These are phyloP conservation scores for Glycine latifolia DNA, from an alignment of 306 rosid species.

Conservation along the genomic window DNA sequence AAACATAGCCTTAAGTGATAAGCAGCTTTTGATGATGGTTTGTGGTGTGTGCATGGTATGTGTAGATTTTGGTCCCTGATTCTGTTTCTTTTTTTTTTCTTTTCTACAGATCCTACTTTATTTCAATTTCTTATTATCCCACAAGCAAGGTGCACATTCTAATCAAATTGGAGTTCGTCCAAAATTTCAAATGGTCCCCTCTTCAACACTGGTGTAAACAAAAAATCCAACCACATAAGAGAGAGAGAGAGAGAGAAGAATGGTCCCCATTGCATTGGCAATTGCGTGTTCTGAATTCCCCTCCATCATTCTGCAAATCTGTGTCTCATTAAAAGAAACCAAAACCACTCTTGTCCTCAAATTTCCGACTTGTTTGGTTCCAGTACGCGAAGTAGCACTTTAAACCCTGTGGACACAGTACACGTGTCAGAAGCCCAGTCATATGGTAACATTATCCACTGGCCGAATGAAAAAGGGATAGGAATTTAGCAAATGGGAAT, in stretches of 20 bases:
- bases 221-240: neutral
- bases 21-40: too few species aligned
- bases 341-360: constrained; percentile 50
- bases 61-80: too few species aligned
- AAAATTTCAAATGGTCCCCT: neutral
- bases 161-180: neutral
- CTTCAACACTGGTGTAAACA: neutral
- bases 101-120: too few species aligned
- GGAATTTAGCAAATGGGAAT: too few species aligned
- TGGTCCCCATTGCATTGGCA: neutral
- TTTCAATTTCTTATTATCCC: neutral
- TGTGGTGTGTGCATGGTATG: too few species aligned
- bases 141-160: neutral
- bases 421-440: constrained; percentile 51
- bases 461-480: too few species aligned
- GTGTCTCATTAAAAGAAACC: constrained; percentile 74
- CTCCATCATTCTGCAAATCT: constrained; percentile 17
- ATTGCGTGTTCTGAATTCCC: neutral
- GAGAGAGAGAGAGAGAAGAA: neutral
- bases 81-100: too few species aligned
- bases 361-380: constrained; percentile 38
- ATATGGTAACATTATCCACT: neutral
- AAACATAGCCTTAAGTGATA: too few species aligned
- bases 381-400: constrained; percentile 2
- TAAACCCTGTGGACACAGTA: neutral